phyloP scores from a whole-genome alignment of 352 stramenopile genomes.

The Globisporangium cystogenes region DNA sequence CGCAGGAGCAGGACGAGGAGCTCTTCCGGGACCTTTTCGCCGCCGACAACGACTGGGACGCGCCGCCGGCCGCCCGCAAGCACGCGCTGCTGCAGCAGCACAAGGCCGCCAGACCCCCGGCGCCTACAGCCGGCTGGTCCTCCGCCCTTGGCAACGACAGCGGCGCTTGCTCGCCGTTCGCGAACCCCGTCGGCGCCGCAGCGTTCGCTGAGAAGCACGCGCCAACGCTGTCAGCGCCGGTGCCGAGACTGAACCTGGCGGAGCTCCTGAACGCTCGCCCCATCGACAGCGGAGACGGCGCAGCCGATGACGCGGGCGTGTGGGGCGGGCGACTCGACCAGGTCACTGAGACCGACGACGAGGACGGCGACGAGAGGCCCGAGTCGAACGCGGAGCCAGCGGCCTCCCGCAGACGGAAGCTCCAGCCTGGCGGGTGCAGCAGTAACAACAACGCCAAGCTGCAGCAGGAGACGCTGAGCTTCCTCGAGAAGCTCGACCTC shows the following conservation, averaged over 20 bases:
- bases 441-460: slow-evolving; percentile 13
- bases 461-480: slow-evolving; percentile 42
- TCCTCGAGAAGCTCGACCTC: slow-evolving; percentile 58
- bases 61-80: not conserved
- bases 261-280: slow-evolving; percentile 42
- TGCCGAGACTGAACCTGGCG: slow-evolving; percentile 36
- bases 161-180: not conserved
- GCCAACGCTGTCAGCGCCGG: slow-evolving; percentile 17
- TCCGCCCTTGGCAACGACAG: too few relatives aligned
- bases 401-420: not conserved
- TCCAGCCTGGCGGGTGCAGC: slow-evolving; percentile 2
- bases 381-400: not conserved
- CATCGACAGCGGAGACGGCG: not conserved
- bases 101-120: not conserved
- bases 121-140: not conserved
- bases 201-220: not conserved
- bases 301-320: slow-evolving; percentile 1
- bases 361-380: slow-evolving; percentile 8
- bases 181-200: not conserved
- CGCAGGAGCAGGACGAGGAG: slow-evolving; percentile 51
- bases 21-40: slow-evolving; percentile 63
- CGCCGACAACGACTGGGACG: slow-evolving; percentile 24
- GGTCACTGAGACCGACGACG: slow-evolving; percentile 19
- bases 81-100: not conserved
- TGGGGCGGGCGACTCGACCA: slow-evolving; percentile 6